phyloP scores from a whole-genome alignment of 2,329 filamentous ascomycete species.

The Graphilbum fragrans region DNA sequence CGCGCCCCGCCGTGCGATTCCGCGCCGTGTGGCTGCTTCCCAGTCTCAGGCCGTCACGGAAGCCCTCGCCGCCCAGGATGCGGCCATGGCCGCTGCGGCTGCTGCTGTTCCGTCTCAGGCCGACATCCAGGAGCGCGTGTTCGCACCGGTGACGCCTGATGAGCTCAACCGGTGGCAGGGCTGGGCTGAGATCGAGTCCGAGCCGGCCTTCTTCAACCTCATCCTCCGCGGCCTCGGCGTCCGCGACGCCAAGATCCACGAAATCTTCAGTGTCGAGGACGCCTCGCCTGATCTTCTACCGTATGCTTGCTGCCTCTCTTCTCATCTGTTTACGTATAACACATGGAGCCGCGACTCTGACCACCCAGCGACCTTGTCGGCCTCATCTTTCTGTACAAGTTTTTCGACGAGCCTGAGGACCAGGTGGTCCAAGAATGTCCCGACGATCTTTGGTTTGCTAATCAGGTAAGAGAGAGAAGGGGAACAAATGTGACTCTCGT shows the following conservation, averaged over 20 bases:
- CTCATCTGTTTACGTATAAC: background rate
- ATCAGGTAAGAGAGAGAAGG: slow-evolving; percentile 49
- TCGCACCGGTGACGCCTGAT: slow-evolving; percentile 33
- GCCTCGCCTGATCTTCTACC: slow-evolving; percentile 50
- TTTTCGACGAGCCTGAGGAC: slow-evolving; percentile 37
- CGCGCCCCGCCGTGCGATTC: too few species aligned
- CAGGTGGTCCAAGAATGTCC: slow-evolving; percentile 41
- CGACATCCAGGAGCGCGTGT: slow-evolving; percentile 16
- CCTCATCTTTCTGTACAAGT: slow-evolving; percentile 81
- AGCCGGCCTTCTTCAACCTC: slow-evolving; percentile 80
- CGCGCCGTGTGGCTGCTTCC: too few species aligned
- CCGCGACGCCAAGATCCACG: slow-evolving; percentile 58
- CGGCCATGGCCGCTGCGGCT: background rate
- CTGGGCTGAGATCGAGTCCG: slow-evolving; percentile 80
- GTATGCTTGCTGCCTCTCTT: slow-evolving; percentile 24
- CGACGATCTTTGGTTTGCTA: slow-evolving; percentile 39
- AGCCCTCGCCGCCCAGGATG: background rate
- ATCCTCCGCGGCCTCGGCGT: slow-evolving; percentile 75
- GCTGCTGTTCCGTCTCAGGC: slow-evolving; percentile 4
- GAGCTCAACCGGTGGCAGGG: slow-evolving; percentile 54
- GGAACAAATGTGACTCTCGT: too few species aligned
- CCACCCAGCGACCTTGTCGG: slow-evolving; percentile 56
- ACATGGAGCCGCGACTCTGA: slow-evolving; percentile 13
- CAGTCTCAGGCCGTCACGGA: too few species aligned
- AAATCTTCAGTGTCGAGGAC: slow-evolving; percentile 63